Conservation (phyloP, 306 rosid genomes). For the Canavalia gladiata region DNA sequence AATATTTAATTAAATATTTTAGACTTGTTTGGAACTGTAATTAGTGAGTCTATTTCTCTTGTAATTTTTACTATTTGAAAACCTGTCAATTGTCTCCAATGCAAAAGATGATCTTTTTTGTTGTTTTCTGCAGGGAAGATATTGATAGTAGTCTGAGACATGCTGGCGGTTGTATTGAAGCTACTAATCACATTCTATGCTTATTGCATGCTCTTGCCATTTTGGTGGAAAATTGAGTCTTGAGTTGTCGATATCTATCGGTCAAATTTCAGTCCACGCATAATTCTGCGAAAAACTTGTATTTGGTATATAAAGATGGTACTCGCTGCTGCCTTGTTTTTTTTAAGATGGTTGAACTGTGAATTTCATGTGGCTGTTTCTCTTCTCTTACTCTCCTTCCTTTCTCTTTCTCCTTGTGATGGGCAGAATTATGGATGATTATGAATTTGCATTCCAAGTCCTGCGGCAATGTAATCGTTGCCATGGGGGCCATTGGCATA, state of each 20-base stretch:
- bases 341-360: slow-evolving; percentile 31
- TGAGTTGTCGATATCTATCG: slow-evolving; percentile 27
- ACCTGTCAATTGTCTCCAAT: neutral
- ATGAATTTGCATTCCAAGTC: neutral
- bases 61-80: slow-evolving; percentile 18
- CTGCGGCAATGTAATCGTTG: neutral
- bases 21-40: neutral
- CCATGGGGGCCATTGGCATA: neutral
- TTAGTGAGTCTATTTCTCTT: neutral
- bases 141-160: slow-evolving; percentile 41
- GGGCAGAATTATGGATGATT: neutral
- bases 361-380: slow-evolving; percentile 25
- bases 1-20: slow-evolving; percentile 1
- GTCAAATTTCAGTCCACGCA: neutral
- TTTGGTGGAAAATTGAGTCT: neutral
- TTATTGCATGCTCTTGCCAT: slow-evolving; percentile 15
- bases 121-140: slow-evolving; percentile 69
- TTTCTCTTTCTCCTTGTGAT: neutral
- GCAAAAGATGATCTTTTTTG: slow-evolving; percentile 31
- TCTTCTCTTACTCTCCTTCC: neutral
- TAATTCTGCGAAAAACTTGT: slow-evolving; percentile 17
- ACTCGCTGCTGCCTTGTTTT: slow-evolving; percentile 11
- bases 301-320: slow-evolving; percentile 38
- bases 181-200: slow-evolving; percentile 17
- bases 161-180: slow-evolving; percentile 28